Percentiles rank a stretch among this genome's conserved stretches.
Conservation (phyloP, 1,139 yeast species). For the Magnusiomyces paraingens region DNA sequence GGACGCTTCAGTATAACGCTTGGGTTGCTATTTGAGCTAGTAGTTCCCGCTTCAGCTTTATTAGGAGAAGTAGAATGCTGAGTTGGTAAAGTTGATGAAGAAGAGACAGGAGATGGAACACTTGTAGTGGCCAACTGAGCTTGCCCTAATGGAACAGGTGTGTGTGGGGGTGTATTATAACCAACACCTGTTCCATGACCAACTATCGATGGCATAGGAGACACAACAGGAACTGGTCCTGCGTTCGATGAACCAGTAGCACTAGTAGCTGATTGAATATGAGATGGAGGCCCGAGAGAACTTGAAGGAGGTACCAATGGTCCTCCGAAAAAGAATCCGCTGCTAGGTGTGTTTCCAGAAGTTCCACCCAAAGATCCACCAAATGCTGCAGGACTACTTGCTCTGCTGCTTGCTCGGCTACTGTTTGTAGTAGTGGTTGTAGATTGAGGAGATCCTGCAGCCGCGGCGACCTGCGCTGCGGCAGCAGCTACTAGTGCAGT, state of each 20-base stretch:
- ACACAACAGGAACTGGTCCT: constrained; percentile 8
- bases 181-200: not conserved
- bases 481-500: not conserved
- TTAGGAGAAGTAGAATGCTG: no score
- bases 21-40: no score
- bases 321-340: not conserved
- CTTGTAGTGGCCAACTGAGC: constrained; percentile 4
- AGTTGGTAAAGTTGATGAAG: not conserved
- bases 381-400: no score
- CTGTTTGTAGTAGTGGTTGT: no score
- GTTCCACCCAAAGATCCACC: no score
- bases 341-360: not conserved
- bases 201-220: constrained; percentile 9
- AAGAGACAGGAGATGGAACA: not conserved
- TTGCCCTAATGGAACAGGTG: constrained; percentile 4
- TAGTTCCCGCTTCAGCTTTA: no score
- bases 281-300: not conserved
- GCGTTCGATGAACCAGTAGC: constrained; percentile 6
- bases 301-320: no score
- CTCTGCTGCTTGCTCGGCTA: no score
- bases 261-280: not conserved
- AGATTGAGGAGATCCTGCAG: not conserved
- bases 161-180: constrained; percentile 1
- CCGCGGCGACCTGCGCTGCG: not conserved
- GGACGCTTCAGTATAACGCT: no score